Base-by-base conservation (phyloP, 768 basidiomycete species). In the Russula lepida region DNA sequence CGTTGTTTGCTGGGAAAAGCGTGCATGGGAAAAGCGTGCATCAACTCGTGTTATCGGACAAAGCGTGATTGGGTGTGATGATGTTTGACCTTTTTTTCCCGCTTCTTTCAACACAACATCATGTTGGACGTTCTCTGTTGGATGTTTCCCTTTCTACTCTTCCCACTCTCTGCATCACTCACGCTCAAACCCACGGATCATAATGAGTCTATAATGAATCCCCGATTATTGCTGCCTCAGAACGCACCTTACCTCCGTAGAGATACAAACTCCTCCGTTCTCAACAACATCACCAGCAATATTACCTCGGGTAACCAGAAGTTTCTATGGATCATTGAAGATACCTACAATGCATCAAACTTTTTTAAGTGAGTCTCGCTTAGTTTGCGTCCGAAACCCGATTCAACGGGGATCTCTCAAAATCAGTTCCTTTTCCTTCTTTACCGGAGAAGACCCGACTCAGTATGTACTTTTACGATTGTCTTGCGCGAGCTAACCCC, bases 111-210 rank as follows among this genome's bases (percentile, higher is more conserved):
- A 44, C 60, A 44, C 60, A 28, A 41, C 32, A 70, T 69, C 32
- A 70, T 70, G 69, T 33, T 62, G 41, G 56, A 65, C 54, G 65
- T 49, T 43, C 65, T 59, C 57, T 64, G 54, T 50, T 56, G 64
- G 48, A 59, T 65, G n/a, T 55, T 68, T 23, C 53, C 54, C 8
- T 17, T 49, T 25, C 35, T 56, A n/a, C n/a, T 55, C 41, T 50
- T 56, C 23, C 32, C 39, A 27, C 55, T 54, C n/a, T 19, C 35
- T 39, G 8, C 46, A 37, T 37, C 35, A 13, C 15, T 56, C 30
- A 23, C n/a, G 41, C 23, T 30, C 21, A n/a, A 35, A 37, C 56
- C 46, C 19, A 51, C 25, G 23, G 56, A 37, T 21, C 5, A 21
- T 48, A 41, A 57, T n/a, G 35, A n/a, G 27, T 32, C 51, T 4